Base-by-base conservation (phyloP, 495 filamentous ascomycete species). In the Penicillium bovifimosum region DNA sequence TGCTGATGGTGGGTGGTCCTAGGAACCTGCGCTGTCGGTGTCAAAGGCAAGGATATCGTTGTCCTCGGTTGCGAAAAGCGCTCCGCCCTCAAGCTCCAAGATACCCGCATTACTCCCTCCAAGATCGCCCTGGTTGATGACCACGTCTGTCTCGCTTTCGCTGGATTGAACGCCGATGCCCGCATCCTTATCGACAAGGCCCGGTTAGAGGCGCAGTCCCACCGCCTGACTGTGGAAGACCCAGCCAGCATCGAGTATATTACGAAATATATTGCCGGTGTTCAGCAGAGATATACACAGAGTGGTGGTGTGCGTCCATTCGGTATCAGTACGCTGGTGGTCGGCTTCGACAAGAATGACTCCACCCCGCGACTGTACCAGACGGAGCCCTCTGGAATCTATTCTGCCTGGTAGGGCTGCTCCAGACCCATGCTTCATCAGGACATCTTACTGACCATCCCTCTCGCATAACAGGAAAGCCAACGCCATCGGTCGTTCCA, bases 211-310 rank as follows among this genome's bases (percentile, higher is more conserved):
- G 93, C 93, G 49, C 93, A 98, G 76, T 95, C 88, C 47, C 93
- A 98, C 76, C 88, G 93, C 41, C 78, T 98, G 60, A 97, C 93
- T n/a, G 90, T 98, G 43, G 93, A 97, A 70, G 93, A 98, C 70
- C 91, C 93, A 48, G 89, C 95, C 50, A 90, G 86, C 34, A 95
- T 98, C 67, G 93, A 98, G 76, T 98, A 98, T 77, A 96, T 98
- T 64, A 96, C 93, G 50, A 97, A 97, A 75, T 95, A 96, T 68
- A 86, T 97, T 49, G 93, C 93, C 36, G 87, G 92, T 36, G 95
- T 97, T 56, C 93, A 98, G 76, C 93, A 98, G 77, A 81, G 89
- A 66, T 98, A 98, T 76, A 98, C 93, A 40, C 93, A 98, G 77
- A 93, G 88, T 64, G 93, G 93, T 72, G 93, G 93, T 76, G 93